phyloP scores from a whole-genome alignment of 73 alveolate species.

The Diophrys appendiculata region DNA sequence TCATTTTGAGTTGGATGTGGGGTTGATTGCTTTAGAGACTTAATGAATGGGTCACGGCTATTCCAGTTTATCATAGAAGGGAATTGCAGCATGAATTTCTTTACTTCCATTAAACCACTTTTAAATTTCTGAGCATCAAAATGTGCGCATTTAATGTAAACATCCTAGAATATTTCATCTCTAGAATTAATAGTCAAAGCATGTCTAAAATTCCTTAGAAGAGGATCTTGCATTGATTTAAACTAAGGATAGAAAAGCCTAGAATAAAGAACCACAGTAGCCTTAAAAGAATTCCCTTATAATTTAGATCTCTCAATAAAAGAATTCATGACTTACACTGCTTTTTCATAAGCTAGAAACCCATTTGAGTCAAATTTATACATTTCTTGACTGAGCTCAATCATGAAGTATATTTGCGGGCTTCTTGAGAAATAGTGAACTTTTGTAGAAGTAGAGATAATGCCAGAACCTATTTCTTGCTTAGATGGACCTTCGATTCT shows the following conservation, averaged over 20 bases:
- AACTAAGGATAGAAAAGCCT: too few relatives aligned
- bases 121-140: slow-evolving; percentile 58
- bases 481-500: too few relatives aligned
- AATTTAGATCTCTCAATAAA: too few relatives aligned
- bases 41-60: background rate
- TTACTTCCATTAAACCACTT: slow-evolving; percentile 7
- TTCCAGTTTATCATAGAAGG: slow-evolving; percentile 64
- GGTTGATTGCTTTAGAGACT: background rate
- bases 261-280: too few relatives aligned
- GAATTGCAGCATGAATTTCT: slow-evolving; percentile 31
- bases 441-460: slow-evolving; percentile 20
- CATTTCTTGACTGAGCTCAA: slow-evolving; percentile 59
- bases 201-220: too few relatives aligned
- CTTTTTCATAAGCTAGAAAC: slow-evolving; percentile 11
- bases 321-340: too few relatives aligned
- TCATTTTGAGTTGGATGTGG: background rate
- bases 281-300: background rate
- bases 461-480: too few relatives aligned
- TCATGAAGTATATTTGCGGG: slow-evolving; percentile 21
- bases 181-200: too few relatives aligned
- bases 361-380: slow-evolving; percentile 57
- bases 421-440: slow-evolving; percentile 30
- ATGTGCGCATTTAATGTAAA: slow-evolving; percentile 36
- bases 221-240: too few relatives aligned
- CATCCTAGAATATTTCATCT: slow-evolving; percentile 49